These are phyloP conservation scores for Penicillium roqueforti DNA, from an alignment of 495 filamentous ascomycete genomes.

Conservation along the genomic window DNA sequence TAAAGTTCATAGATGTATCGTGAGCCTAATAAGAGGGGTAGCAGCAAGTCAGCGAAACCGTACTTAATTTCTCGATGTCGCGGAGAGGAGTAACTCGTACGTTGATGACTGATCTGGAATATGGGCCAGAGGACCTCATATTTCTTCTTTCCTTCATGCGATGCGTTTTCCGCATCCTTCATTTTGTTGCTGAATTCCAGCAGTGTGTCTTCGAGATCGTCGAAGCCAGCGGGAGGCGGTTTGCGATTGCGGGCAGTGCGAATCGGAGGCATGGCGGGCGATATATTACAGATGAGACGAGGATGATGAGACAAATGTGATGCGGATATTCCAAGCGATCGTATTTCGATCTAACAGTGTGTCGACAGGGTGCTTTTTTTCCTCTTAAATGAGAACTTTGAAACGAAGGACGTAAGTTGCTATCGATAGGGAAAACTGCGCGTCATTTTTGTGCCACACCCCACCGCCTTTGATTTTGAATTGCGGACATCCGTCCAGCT, in stretches of 20 bases:
- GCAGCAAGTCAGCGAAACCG: not conserved
- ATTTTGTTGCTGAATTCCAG: constrained; percentile 96
- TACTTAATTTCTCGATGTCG: not conserved
- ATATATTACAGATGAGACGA: not conserved
- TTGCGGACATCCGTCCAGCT: not conserved
- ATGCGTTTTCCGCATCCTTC: constrained; percentile 91
- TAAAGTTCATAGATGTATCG: constrained; percentile 97
- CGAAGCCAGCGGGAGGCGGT: constrained; percentile 90
- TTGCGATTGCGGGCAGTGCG: constrained; percentile 75
- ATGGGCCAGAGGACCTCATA: constrained; percentile 94
- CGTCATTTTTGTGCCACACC: constrained; percentile 33
- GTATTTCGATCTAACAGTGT: not conserved
- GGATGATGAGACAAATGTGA: not conserved
- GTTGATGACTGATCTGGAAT: constrained; percentile 95
- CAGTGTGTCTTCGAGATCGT: constrained; percentile 93
- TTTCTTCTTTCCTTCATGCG: constrained; percentile 72
- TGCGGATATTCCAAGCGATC: not conserved
- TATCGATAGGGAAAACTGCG: constrained; percentile 13
- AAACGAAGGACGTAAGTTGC: constrained; percentile 8
- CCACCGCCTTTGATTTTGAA: constrained; percentile 32
- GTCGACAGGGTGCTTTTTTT: not conserved
- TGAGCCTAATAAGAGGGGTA: constrained; percentile 44
- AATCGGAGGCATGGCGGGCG: constrained; percentile 73
- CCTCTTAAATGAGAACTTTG: not conserved
- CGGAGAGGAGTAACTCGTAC: constrained; percentile 40